Evolutionary conservation across 2,329 filamentous ascomycete species (phyloP).

Genomic region (Penicillium sp.): DNA sequence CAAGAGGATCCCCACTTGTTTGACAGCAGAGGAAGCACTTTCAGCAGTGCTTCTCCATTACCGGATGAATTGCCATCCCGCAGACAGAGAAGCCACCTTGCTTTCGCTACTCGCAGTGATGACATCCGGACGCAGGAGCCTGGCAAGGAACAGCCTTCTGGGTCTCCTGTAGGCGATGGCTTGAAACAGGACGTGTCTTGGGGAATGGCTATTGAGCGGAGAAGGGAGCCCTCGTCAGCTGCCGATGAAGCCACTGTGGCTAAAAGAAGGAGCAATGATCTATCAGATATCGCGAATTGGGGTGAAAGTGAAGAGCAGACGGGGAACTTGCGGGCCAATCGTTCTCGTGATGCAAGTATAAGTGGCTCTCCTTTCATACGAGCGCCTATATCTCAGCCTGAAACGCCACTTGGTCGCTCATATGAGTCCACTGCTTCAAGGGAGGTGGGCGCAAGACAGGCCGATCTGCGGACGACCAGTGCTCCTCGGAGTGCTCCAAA

Average conservation of each 20-base stretch:
- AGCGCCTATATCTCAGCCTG: conserved; percentile 33
- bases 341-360: conserved; percentile 39
- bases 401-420: conserved; percentile 31
- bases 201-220: conserved; percentile 19
- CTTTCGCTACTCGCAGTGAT: conserved; percentile 11
- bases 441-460: conserved; percentile 21
- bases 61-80: conserved; percentile 15
- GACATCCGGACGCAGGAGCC: conserved; percentile 8
- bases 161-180: conserved; percentile 19
- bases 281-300: conserved; percentile 26
- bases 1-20: conserved; percentile 17
- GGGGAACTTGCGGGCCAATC: conserved; percentile 25
- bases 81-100: conserved; percentile 12
- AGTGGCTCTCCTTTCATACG: conserved; percentile 50
- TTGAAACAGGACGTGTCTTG: conserved; percentile 10
- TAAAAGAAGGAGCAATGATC: conserved; percentile 29
- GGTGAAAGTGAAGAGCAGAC: conserved; percentile 21
- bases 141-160: conserved; percentile 17
- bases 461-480: conserved; percentile 18
- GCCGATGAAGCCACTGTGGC: conserved; percentile 26
- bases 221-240: conserved; percentile 35
- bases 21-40: conserved; percentile 20
- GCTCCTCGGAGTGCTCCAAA: conserved; percentile 21
- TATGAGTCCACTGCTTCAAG: conserved; percentile 27
- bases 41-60: conserved; percentile 15